Conservation (phyloP, 192 early-diverging fungal species). For the Backusella psychrophila region DNA sequence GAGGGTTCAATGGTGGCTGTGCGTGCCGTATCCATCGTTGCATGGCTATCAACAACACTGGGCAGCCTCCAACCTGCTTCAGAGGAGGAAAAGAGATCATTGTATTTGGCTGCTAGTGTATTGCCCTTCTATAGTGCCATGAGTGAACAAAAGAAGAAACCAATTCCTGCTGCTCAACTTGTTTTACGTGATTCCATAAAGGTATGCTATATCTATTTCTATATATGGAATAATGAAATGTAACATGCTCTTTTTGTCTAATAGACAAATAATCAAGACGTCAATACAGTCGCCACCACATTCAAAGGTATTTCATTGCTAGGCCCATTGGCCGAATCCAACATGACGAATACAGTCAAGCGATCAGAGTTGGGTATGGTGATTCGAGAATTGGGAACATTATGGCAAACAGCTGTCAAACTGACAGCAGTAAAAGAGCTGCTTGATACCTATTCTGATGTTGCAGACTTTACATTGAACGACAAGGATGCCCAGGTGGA, state of each 20-base stretch:
- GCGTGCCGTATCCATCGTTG: slow-evolving; percentile 38
- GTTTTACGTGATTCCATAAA: slow-evolving; percentile 65
- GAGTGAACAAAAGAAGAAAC: slow-evolving; percentile 44
- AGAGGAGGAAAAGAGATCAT: slow-evolving; percentile 31
- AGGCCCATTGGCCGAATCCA: neutral
- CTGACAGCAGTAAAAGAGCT: slow-evolving; percentile 50
- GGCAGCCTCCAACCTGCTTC: too few species aligned
- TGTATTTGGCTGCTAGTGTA: slow-evolving; percentile 57
- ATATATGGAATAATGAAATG: neutral
- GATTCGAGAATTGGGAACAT: slow-evolving; percentile 56
- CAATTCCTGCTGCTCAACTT: slow-evolving; percentile 39
- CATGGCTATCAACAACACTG: slow-evolving; percentile 28
- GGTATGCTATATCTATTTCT: slow-evolving; percentile 23
- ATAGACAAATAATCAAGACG: slow-evolving; percentile 34
- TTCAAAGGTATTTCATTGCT: slow-evolving; percentile 29
- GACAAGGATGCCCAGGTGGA: neutral
- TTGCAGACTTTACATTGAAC: neutral
- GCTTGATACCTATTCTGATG: slow-evolving; percentile 21
- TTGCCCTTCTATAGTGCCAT: slow-evolving; percentile 51
- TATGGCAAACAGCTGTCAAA: slow-evolving; percentile 53
- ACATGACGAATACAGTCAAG: slow-evolving; percentile 14
- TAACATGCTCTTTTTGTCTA: neutral
- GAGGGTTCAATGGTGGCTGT: slow-evolving; percentile 34
- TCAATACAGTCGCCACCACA: slow-evolving; percentile 37
- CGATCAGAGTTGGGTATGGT: slow-evolving; percentile 40